A percentile compares a stretch with the other conserved stretches of the same genome.
These are phyloP conservation scores for Russula lepida DNA, from an alignment of 768 basidiomycete genomes.

Conservation along the genomic window DNA sequence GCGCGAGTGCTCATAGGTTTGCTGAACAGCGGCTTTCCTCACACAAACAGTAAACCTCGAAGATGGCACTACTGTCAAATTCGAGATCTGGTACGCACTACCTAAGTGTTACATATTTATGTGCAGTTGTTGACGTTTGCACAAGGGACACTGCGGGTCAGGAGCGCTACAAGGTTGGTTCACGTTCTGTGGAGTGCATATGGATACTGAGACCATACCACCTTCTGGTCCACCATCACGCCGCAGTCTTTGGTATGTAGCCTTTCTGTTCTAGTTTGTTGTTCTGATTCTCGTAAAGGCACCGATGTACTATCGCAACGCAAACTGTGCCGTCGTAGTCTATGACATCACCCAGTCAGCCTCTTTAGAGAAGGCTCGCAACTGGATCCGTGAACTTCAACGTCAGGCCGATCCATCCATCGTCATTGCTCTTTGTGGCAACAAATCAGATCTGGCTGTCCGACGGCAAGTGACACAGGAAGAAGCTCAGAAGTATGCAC, in stretches of 20 bases:
- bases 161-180: constrained; percentile 77
- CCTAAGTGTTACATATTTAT: not conserved
- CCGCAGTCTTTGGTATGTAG: constrained; percentile 40
- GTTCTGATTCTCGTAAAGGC: constrained; percentile 39
- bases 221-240: not conserved
- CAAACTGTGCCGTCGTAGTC: constrained; percentile 89
- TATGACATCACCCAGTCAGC: constrained; percentile 92
- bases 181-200: constrained; percentile 19
- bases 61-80: constrained; percentile 88
- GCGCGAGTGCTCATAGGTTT: constrained; percentile 21
- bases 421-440: constrained; percentile 92
- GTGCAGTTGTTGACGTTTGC: not conserved
- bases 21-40: constrained; percentile 76
- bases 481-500: constrained; percentile 87
- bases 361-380: constrained; percentile 90
- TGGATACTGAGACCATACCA: constrained; percentile 11
- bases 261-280: not conserved
- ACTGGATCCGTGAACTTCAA: constrained; percentile 94
- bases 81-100: constrained; percentile 82
- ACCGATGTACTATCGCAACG: constrained; percentile 95
- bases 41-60: constrained; percentile 95
- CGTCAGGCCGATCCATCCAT: constrained; percentile 97
- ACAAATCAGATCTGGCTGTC: constrained; percentile 83
- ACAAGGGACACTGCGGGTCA: constrained; percentile 95
- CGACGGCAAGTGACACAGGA: constrained; percentile 81